Evolutionary conservation across 805 yeast species (phyloP), one percentile per base, ranked within the genome.

Genomic region (Lachancea meyersii): DNA sequence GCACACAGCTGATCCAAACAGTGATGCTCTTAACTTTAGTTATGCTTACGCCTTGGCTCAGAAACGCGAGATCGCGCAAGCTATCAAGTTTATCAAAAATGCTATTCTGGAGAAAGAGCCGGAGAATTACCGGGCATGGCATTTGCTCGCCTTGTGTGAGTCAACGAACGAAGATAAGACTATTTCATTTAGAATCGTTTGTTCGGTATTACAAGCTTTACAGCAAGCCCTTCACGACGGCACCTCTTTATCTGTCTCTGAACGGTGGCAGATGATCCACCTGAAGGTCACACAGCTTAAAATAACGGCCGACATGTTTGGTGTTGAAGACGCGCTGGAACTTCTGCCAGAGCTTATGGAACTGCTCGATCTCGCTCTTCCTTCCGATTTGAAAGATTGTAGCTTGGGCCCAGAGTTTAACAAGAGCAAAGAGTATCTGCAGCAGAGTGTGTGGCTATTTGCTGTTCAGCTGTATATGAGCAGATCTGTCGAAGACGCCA

Each of bases 401-500:
- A 48, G 49, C 11, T 31, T 45, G n/a, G 51, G 49, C 8, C 31
- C 49, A 14, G 45, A 44, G 16, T 45, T 31, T 42, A 52, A 48
- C 34, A 46, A 58, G 33, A 43, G 55, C 1, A 48, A 48, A 13
- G 76, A 71, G 33, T 63, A 66, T 35, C 53, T 77, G 8, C 56
- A 80, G 35, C 86, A 80, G 52, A 69, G 70, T 26, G 55, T 86
- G 19, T 88, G 96, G 96, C 58, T 88, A 38, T 77, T 87, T 76
- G 72, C 86, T 0, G 72, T 87, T 0, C 71, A 73, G 28, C 64
- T 86, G 21, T 87, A 86, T 56, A 65, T 75, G 52, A 73, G 75
- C 45, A 79, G 75, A 1, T 60, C 75, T 31, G 48, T 65, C 1
- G 71, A 67, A 2, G 94, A 86, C 41, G 78, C 89, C 1, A 79